Evolutionary conservation across 1,139 yeast species (phyloP).

Genomic region (Suhomyces terraborum): DNA sequence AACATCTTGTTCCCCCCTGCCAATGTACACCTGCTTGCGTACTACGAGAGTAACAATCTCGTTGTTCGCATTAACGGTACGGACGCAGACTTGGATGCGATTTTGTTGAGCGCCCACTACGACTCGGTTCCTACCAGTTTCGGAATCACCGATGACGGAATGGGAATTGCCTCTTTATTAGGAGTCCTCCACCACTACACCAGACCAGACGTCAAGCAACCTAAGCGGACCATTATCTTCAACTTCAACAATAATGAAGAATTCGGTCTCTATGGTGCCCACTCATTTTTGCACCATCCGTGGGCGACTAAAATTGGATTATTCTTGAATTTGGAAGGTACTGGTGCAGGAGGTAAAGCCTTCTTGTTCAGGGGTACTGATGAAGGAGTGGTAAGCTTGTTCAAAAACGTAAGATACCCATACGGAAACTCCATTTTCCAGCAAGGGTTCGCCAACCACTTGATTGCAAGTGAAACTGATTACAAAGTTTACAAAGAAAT

Average conservation of each 20-base stretch:
- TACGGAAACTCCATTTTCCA: slow-evolving; percentile 80
- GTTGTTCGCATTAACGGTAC: slow-evolving; percentile 71
- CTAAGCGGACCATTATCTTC: slow-evolving; percentile 71
- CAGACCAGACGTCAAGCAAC: slow-evolving; percentile 44
- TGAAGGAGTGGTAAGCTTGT: slow-evolving; percentile 55
- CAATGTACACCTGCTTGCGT: too few relatives aligned
- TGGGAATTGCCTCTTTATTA: slow-evolving; percentile 82
- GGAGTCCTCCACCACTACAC: slow-evolving; percentile 63
- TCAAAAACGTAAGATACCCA: slow-evolving; percentile 59
- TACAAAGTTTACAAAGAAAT: slow-evolving; percentile 66
- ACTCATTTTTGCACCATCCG: slow-evolving; percentile 69
- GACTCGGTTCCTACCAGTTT: slow-evolving; percentile 87
- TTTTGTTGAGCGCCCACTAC: slow-evolving; percentile 80
- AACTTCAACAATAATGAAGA: slow-evolving; percentile 92
- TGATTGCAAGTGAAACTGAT: slow-evolving; percentile 82
- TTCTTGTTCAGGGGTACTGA: slow-evolving; percentile 83
- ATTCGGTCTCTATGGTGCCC: slow-evolving; percentile 84
- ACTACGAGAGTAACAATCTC: slow-evolving; percentile 79
- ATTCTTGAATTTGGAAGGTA: slow-evolving; percentile 89
- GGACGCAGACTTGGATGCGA: slow-evolving; percentile 57
- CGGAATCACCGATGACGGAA: slow-evolving; percentile 93
- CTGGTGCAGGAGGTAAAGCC: slow-evolving; percentile 92
- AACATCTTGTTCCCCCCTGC: slow-evolving; percentile 38
- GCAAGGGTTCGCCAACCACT: slow-evolving; percentile 75
- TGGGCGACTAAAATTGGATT: slow-evolving; percentile 67